These are phyloP conservation scores for Kluyveromyces nonfermentans DNA, from an alignment of 805 yeast species.

Conservation along the genomic window DNA sequence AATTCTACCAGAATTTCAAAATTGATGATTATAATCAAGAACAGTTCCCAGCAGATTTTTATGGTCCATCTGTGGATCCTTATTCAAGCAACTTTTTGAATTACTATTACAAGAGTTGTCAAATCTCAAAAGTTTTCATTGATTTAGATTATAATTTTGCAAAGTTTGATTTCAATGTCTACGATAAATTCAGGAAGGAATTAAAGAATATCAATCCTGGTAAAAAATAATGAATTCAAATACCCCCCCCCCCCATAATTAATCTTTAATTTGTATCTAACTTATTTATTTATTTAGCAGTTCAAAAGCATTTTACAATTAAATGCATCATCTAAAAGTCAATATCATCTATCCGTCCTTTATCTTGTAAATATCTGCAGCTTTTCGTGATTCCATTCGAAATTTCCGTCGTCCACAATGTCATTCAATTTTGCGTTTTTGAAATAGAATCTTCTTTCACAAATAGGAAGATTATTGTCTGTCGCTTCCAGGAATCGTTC, in stretches of 20 bases:
- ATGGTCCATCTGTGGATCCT: conserved; percentile 22
- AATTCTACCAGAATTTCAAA: conserved; percentile 13
- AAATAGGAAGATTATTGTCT: conserved; percentile 23
- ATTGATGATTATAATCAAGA: conserved; percentile 5
- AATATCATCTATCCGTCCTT: background rate
- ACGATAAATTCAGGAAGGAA: conserved; percentile 30
- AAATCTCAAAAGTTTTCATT: conserved; percentile 50
- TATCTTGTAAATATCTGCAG: conserved; percentile 18
- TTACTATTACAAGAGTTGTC: conserved; percentile 47
- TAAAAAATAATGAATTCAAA: conserved; percentile 3
- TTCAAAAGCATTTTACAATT: background rate
- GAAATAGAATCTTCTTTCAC: conserved; percentile 36
- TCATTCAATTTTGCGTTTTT: conserved; percentile 33
- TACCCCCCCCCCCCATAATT: background rate
- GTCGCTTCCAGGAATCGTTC: conserved; percentile 38
- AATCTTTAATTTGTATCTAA: background rate
- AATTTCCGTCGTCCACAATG: conserved; percentile 27
- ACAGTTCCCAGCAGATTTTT: conserved; percentile 14
- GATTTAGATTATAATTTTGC: conserved; percentile 56
- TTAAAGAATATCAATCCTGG: conserved; percentile 12
- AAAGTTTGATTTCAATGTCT: conserved; percentile 42
- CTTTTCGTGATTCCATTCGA: conserved; percentile 23
- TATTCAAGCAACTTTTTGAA: conserved; percentile 35
- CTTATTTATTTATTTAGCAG: background rate
- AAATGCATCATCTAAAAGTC: background rate